phyloP scores from a whole-genome alignment of 2,329 filamentous ascomycete genomes.

The Dactylellina parvicollis region DNA sequence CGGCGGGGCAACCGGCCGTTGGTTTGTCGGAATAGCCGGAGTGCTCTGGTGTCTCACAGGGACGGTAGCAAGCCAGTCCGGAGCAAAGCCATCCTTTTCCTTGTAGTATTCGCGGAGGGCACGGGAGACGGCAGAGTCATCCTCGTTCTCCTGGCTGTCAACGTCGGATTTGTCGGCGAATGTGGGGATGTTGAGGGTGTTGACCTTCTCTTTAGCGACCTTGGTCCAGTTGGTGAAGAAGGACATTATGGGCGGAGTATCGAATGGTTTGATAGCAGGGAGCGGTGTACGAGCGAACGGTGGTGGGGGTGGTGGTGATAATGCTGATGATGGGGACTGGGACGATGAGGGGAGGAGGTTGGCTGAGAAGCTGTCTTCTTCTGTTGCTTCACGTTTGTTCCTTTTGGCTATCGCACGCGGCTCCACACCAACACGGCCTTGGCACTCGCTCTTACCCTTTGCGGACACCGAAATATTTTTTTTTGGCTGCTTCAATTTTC shows the following conservation, averaged over 20 bases:
- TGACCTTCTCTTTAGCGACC: constrained; percentile 44
- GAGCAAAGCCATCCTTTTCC: constrained; percentile 48
- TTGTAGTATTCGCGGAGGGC: constrained; percentile 53
- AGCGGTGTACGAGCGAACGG: neutral
- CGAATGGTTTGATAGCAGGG: neutral
- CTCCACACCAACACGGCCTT: constrained; percentile 36
- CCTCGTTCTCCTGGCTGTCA: constrained; percentile 47
- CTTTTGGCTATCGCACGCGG: constrained; percentile 41
- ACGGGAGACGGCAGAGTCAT: constrained; percentile 50
- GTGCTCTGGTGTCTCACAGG: constrained; percentile 9
- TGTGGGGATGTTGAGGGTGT: constrained; percentile 33
- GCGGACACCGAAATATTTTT: constrained; percentile 15
- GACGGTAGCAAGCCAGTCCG: constrained; percentile 40
- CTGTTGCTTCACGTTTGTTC: constrained; percentile 15
- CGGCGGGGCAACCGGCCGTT: constrained; percentile 1
- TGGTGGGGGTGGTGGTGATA: neutral
- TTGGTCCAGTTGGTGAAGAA: constrained; percentile 32
- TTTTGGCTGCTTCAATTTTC: constrained; percentile 15
- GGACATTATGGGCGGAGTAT: constrained; percentile 13
- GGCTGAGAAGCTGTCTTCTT: constrained; percentile 17
- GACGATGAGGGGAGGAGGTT: constrained; percentile 7
- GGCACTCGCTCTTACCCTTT: constrained; percentile 21
- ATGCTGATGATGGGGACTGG: neutral
- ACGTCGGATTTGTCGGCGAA: constrained; percentile 27
- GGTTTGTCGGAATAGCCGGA: neutral